These are phyloP conservation scores for Leccinum longicurvipes DNA, from an alignment of 768 basidiomycete genomes.

Conservation along the genomic window DNA sequence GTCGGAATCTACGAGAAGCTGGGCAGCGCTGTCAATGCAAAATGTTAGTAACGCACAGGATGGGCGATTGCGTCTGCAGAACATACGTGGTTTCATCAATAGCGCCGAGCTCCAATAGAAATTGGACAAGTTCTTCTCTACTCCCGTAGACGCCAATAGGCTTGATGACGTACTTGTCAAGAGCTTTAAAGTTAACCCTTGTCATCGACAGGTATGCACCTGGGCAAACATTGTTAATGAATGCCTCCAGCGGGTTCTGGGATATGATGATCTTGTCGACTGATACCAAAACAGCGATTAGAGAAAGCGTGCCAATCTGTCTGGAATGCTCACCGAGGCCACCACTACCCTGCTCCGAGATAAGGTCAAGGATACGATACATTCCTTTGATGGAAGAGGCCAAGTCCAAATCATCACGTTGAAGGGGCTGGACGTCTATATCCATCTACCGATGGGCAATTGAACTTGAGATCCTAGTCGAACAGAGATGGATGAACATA, in stretches of 20 bases:
- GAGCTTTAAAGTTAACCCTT: constrained; percentile 51
- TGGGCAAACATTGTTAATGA: constrained; percentile 48
- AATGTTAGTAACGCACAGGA: background rate
- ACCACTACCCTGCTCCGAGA: constrained; percentile 47
- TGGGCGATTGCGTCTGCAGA: no score
- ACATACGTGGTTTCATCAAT: constrained; percentile 42
- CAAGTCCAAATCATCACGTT: constrained; percentile 20
- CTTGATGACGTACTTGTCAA: constrained; percentile 45
- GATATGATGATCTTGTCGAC: constrained; percentile 64
- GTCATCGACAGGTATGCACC: constrained; percentile 53
- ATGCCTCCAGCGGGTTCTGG: constrained; percentile 44
- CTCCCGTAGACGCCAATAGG: constrained; percentile 60
- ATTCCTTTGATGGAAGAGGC: constrained; percentile 39
- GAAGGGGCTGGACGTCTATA: constrained; percentile 1
- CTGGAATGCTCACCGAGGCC: constrained; percentile 42
- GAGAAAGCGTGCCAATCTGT: background rate
- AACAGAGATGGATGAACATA: background rate
- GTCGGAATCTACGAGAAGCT: constrained; percentile 15
- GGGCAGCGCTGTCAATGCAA: constrained; percentile 5
- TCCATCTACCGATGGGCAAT: constrained; percentile 18
- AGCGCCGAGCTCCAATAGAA: constrained; percentile 36
- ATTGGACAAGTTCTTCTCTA: constrained; percentile 45
- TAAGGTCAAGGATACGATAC: constrained; percentile 52
- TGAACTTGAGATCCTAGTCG: background rate
- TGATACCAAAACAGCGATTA: constrained; percentile 17